Evolutionary conservation across 768 basidiomycete species (phyloP).

Genomic region (Phlebiopsis flavidoalba): DNA sequence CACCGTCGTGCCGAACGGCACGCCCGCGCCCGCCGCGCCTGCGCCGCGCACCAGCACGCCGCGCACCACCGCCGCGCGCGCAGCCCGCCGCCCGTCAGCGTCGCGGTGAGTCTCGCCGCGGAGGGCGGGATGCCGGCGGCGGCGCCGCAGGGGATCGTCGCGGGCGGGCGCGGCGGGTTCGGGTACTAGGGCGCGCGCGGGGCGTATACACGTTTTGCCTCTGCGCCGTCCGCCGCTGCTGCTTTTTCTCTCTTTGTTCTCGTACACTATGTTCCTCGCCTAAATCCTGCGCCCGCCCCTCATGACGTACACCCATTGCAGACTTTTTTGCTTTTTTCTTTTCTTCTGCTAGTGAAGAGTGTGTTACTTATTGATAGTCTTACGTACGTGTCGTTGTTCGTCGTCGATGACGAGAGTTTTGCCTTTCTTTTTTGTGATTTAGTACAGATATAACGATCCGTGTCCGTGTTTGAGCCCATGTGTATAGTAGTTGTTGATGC

Average conservation of each 20-base stretch:
- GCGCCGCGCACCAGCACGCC: not conserved
- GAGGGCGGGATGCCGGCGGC: not conserved
- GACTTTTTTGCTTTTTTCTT: not conserved
- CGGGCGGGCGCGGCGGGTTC: not conserved
- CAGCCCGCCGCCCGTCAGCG: too few relatives aligned
- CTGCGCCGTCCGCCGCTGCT: too few relatives aligned
- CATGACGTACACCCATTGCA: too few relatives aligned
- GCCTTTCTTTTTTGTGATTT: not conserved
- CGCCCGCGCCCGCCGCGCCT: too few relatives aligned
- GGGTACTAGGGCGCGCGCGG: too few relatives aligned
- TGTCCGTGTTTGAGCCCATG: not conserved
- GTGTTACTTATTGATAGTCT: not conserved
- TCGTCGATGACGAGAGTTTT: too few relatives aligned
- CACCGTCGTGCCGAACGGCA: slow-evolving; percentile 13
- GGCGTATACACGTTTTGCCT: not conserved
- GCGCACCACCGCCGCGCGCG: not conserved
- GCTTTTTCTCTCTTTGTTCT: not conserved
- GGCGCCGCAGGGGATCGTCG: not conserved
- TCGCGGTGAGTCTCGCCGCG: not conserved
- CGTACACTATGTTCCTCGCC: not conserved
- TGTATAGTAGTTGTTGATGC: not conserved
- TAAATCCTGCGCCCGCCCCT: too few relatives aligned
- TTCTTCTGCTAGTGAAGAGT: not conserved
- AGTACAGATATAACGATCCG: too few relatives aligned
- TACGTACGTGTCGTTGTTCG: not conserved